Percentiles rank a stretch among this genome's conserved stretches.
Conservation (phyloP, 371 early-diverging fungal species). For the Capillidium heterosporum region DNA sequence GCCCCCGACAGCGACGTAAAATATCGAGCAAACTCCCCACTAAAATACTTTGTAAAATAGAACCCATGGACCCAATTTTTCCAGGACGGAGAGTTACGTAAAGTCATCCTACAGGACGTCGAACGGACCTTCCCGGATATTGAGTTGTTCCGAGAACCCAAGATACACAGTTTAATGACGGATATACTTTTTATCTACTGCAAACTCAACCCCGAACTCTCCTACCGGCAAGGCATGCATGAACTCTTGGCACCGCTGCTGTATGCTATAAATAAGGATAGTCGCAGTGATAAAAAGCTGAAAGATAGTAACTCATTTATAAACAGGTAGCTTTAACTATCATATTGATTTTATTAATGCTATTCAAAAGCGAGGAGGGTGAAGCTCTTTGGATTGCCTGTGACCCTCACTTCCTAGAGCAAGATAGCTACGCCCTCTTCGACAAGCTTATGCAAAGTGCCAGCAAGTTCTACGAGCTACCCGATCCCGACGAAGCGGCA, state of each 20-base stretch:
- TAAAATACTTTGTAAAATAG: constrained; percentile 13
- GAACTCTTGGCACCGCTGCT: constrained; percentile 76
- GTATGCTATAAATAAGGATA: constrained; percentile 48
- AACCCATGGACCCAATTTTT: constrained; percentile 89
- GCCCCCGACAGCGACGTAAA: neutral
- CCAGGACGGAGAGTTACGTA: constrained; percentile 63
- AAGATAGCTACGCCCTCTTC: constrained; percentile 70
- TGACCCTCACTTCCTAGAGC: constrained; percentile 48
- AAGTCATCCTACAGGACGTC: constrained; percentile 76
- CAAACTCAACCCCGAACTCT: constrained; percentile 64
- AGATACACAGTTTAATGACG: constrained; percentile 48
- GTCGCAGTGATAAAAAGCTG: constrained; percentile 8
- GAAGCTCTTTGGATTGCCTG: constrained; percentile 19
- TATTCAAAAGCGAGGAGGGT: constrained; percentile 10
- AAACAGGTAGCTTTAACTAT: neutral
- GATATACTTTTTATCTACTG: constrained; percentile 82
- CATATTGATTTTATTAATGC: neutral
- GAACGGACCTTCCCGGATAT: constrained; percentile 84
- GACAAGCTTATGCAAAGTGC: constrained; percentile 62
- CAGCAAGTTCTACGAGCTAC: constrained; percentile 69
- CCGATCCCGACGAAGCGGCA: constrained; percentile 19
- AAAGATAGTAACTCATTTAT: neutral
- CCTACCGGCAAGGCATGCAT: constrained; percentile 96
- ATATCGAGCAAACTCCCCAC: neutral
- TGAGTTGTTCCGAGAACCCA: constrained; percentile 43